phyloP scores from a whole-genome alignment of 2,329 filamentous ascomycete species.

The Sordariomycetes sp. region DNA sequence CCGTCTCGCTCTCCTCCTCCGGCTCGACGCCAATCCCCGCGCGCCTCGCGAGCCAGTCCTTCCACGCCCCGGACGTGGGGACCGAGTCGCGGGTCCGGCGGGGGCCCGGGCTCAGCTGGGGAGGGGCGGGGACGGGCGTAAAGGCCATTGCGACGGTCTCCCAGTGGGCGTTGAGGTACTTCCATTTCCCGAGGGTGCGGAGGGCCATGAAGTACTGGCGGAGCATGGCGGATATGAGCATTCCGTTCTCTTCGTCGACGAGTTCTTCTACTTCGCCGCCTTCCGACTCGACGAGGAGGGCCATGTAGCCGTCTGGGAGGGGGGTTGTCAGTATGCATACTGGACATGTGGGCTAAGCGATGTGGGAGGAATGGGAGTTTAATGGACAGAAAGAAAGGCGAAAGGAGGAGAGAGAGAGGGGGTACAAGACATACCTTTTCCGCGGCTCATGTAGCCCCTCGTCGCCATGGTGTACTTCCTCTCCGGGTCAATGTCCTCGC shows the following conservation, averaged over 20 bases:
- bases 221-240: slow-evolving; percentile 74
- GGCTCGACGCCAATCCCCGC: slow-evolving; percentile 4
- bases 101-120: neutral
- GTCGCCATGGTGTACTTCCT: slow-evolving; percentile 63
- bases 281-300: slow-evolving; percentile 60
- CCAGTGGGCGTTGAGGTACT: slow-evolving; percentile 60
- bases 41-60: slow-evolving; percentile 5
- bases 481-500: slow-evolving; percentile 45
- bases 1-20: slow-evolving; percentile 7
- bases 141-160: slow-evolving; percentile 47
- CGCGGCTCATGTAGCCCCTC: slow-evolving; percentile 76
- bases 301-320: slow-evolving; percentile 56
- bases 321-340: neutral
- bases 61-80: slow-evolving; percentile 7
- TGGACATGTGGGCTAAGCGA: too few species aligned
- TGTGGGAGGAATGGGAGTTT: too few species aligned
- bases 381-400: too few species aligned
- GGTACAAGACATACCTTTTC: slow-evolving; percentile 39
- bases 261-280: slow-evolving; percentile 68
- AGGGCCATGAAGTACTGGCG: slow-evolving; percentile 86
- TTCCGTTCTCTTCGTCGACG: slow-evolving; percentile 74
- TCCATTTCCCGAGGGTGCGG: slow-evolving; percentile 71
- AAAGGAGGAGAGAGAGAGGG: neutral
- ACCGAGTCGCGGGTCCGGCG: slow-evolving; percentile 5
- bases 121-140: slow-evolving; percentile 21